These are phyloP conservation scores for Blastocystis sp. DNA, from an alignment of 352 stramenopile genomes.

Conservation along the genomic window DNA sequence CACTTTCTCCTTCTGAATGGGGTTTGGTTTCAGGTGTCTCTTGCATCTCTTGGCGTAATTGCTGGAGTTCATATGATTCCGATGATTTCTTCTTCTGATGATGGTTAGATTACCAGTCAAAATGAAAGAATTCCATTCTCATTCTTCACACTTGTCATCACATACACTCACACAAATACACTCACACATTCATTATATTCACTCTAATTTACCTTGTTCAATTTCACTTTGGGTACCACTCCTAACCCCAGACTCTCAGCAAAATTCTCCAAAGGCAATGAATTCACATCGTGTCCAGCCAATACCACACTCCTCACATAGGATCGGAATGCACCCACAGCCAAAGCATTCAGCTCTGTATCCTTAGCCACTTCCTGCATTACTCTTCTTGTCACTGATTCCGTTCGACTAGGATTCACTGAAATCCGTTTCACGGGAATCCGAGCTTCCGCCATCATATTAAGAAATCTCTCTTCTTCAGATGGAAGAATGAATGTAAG, in stretches of 20 bases:
- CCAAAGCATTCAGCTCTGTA: constrained; percentile 87
- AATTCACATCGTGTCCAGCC: constrained; percentile 87
- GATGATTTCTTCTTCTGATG: constrained; percentile 85
- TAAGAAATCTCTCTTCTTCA: constrained; percentile 83
- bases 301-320: constrained; percentile 94
- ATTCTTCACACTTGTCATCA: constrained; percentile 3
- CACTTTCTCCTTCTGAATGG: constrained; percentile 79
- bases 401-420: constrained; percentile 91
- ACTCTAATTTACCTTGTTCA: constrained; percentile 70
- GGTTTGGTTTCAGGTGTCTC: too few species aligned
- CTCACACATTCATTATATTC: neutral
- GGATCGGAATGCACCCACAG: constrained; percentile 94
- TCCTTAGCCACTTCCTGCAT: constrained; percentile 81
- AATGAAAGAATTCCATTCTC: too few species aligned
- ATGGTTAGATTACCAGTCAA: too few species aligned
- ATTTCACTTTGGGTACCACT: constrained; percentile 85
- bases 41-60: constrained; percentile 96
- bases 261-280: constrained; percentile 86
- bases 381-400: constrained; percentile 85
- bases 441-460: constrained; percentile 82
- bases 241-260: constrained; percentile 85
- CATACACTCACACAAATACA: neutral
- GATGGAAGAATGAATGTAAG: constrained; percentile 86
- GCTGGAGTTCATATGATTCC: constrained; percentile 90
- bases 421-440: constrained; percentile 92